Base-by-base conservation (phyloP, 306 rosid species). In the Glycine tomentella region DNA sequence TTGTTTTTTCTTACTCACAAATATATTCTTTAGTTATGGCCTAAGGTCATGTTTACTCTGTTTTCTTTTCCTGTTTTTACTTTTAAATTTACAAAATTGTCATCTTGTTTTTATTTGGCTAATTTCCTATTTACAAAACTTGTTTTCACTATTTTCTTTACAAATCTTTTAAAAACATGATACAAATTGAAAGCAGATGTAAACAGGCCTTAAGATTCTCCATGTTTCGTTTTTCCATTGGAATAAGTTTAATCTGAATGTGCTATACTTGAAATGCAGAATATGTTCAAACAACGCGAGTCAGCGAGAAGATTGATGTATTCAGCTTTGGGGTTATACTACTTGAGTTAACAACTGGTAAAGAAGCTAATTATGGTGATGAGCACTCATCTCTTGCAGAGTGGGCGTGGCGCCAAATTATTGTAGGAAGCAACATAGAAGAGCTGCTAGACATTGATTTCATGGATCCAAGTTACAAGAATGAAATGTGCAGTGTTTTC, bases 241-340 rank as follows among this genome's bases (percentile, higher is more conserved):
- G 20, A 20, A 20, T 20, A 31, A 59, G 38, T 46, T 53, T 61
- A 68, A 36, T 67, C 50, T 55, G 67, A 68, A 16, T 53, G 56
- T 73, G 51, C 16, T 2, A 36, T 68, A 25, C 53, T 69, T 58
- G 72, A 13, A 81, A 55, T 85, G 85, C 89, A 94, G 97, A 94
- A 76, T 89, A 76, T 77, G 90, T 91, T 78, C 90, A 84, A 15
- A 84, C 97, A 31, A 77, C 68, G 0, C 63, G 86, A 85, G 92
- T 89, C 0, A 90, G 88, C 68, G 95, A 94, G 84, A 94, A 92
- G 86, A 82, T 92, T n/a, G 98, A 94, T 33, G 95, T 94, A 0
- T 94, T 81, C 56, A 90, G 97, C 76, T 94, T 87, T 14, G 98
- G 97, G 51, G 97, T 94, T 1, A 36, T 94, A 78, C 90, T 94